These are phyloP conservation scores for Auricularia auricula-judae DNA, from an alignment of 768 basidiomycete species.

Conservation along the genomic window DNA sequence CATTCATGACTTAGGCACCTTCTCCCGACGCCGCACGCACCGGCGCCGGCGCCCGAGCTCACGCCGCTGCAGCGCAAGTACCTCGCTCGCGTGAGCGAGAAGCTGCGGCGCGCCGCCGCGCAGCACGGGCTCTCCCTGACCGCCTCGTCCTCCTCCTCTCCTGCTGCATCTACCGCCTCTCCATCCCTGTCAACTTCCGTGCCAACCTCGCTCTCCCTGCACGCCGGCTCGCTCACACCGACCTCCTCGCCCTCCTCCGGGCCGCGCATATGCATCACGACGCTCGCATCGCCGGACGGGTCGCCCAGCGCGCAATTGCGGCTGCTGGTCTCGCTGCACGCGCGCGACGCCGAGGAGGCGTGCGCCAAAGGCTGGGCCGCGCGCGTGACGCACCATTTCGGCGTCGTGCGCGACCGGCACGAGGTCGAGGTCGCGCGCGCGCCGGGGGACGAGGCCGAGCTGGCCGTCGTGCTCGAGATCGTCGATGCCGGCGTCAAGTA, in stretches of 20 bases:
- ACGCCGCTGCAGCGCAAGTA: neutral
- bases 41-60: neutral
- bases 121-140: neutral
- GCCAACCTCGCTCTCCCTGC: neutral
- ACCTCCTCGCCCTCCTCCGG: too few species aligned
- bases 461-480: neutral
- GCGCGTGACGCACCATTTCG: neutral
- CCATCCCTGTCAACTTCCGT: too few species aligned
- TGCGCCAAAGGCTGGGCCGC: neutral
- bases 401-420: neutral
- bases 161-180: too few species aligned
- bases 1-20: too few species aligned
- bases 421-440: neutral
- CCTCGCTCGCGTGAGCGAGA: neutral
- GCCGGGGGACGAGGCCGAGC: neutral
- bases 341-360: neutral
- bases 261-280: too few species aligned
- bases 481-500: neutral
- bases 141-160: neutral
- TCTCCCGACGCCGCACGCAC: too few species aligned
- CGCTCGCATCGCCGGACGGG: too few species aligned
- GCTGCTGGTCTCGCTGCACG: neutral
- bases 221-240: neutral
- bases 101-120: neutral
- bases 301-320: neutral